Conservation (phyloP, 2,329 filamentous ascomycete species). For the Metarhizium brunneum region DNA sequence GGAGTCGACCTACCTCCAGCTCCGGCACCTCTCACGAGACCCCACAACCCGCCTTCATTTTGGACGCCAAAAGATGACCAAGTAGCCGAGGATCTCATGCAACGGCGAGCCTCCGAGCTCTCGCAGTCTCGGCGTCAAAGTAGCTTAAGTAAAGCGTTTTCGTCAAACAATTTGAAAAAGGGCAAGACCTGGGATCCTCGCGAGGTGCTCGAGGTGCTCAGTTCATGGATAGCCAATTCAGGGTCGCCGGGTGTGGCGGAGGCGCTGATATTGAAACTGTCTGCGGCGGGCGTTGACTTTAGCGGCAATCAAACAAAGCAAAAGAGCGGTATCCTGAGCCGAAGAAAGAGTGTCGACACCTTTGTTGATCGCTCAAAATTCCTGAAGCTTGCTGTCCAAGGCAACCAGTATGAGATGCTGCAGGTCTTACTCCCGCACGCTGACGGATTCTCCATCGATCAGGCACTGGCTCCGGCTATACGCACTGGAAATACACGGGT, state of each 20-base stretch:
- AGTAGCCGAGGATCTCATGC: slow-evolving; percentile 44
- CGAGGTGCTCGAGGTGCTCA: slow-evolving; percentile 43
- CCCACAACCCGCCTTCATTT: slow-evolving; percentile 31
- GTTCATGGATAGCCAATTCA: slow-evolving; percentile 36
- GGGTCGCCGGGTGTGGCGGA: slow-evolving; percentile 48
- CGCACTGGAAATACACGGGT: slow-evolving; percentile 32
- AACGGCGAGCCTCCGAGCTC: slow-evolving; percentile 29
- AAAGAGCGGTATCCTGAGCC: slow-evolving; percentile 36
- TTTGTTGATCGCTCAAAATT: slow-evolving; percentile 39
- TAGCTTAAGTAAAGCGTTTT: slow-evolving; percentile 29
- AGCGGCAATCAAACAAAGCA: slow-evolving; percentile 35
- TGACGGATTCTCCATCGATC: slow-evolving; percentile 40
- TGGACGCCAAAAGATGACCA: slow-evolving; percentile 39
- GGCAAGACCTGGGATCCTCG: slow-evolving; percentile 43
- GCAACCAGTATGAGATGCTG: slow-evolving; percentile 41
- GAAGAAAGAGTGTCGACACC: slow-evolving; percentile 40
- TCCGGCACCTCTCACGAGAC: slow-evolving; percentile 30
- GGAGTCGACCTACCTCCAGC: slow-evolving; percentile 32
- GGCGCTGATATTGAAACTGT: slow-evolving; percentile 41
- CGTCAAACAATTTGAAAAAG: slow-evolving; percentile 29
- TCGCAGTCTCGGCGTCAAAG: slow-evolving; percentile 28
- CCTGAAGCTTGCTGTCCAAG: slow-evolving; percentile 40
- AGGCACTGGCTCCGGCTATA: slow-evolving; percentile 39
- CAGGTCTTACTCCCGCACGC: slow-evolving; percentile 44
- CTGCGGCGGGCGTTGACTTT: slow-evolving; percentile 39